These are phyloP conservation scores for Fusarium armeniacum DNA, from an alignment of 2,329 filamentous ascomycete species.

Conservation along the genomic window DNA sequence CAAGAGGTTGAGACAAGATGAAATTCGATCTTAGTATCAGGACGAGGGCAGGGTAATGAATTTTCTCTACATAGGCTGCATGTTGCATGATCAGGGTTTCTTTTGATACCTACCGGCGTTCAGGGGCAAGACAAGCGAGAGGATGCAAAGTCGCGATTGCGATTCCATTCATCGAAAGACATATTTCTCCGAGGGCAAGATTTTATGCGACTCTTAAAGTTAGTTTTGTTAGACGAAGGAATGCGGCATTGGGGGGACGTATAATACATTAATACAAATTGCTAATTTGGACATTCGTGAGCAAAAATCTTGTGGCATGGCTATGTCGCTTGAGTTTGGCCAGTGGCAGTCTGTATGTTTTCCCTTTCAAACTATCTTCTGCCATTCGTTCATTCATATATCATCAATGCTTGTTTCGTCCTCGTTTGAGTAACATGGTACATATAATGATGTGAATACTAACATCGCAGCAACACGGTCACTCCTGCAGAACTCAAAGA, in stretches of 20 bases:
- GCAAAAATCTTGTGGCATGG: background rate
- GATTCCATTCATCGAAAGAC: constrained; percentile 27
- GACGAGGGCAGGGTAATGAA: constrained; percentile 20
- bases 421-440: background rate
- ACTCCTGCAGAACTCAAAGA: background rate
- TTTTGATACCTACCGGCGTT: constrained; percentile 46
- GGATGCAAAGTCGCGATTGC: constrained; percentile 30
- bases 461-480: background rate
- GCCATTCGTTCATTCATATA: background rate
- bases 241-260: constrained; percentile 21
- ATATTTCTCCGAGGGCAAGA: constrained; percentile 19
- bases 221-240: constrained; percentile 31
- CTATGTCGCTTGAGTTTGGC: background rate
- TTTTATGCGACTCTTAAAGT: constrained; percentile 8
- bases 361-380: background rate
- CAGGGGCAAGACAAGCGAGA: constrained; percentile 41
- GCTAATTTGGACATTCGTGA: constrained; percentile 8
- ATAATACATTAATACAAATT: constrained; percentile 42
- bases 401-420: background rate
- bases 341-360: background rate
- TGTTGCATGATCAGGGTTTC: constrained; percentile 45
- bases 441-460: background rate
- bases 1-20: constrained; percentile 6
- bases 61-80: constrained; percentile 43
- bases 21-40: constrained; percentile 20